These are phyloP conservation scores for Cladosporium sp. DNA, from an alignment of 2,329 filamentous ascomycete genomes.

Conservation along the genomic window DNA sequence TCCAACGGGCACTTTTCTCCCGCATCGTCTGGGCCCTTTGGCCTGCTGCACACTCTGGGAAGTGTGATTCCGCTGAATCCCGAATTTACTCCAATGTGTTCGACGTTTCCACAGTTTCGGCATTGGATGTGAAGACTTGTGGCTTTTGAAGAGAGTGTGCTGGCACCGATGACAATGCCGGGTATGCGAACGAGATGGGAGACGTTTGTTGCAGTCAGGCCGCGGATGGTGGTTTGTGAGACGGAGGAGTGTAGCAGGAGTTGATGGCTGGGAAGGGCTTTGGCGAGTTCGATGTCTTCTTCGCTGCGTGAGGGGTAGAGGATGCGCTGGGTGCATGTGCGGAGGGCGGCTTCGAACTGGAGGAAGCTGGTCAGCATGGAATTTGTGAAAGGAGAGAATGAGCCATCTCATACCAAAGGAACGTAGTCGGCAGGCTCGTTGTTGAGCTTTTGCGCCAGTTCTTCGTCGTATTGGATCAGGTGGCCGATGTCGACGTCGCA, in stretches of 20 bases:
- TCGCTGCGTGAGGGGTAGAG: slow-evolving; percentile 72
- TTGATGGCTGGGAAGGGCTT: slow-evolving; percentile 72
- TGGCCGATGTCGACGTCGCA: slow-evolving; percentile 96
- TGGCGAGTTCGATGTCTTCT: slow-evolving; percentile 50
- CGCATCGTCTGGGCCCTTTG: slow-evolving; percentile 42
- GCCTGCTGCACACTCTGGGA: slow-evolving; percentile 69
- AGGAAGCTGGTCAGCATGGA: slow-evolving; percentile 20
- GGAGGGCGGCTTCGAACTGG: slow-evolving; percentile 86
- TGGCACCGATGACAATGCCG: slow-evolving; percentile 95
- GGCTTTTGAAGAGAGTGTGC: slow-evolving; percentile 93
- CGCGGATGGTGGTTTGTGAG: slow-evolving; percentile 85
- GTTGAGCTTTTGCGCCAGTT: slow-evolving; percentile 81
- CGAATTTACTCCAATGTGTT: slow-evolving; percentile 67
- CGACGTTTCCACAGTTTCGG: slow-evolving; percentile 71
- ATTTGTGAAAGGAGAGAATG: neutral
- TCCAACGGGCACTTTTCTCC: slow-evolving; percentile 85
- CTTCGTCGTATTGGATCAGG: slow-evolving; percentile 92
- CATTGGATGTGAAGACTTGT: slow-evolving; percentile 83
- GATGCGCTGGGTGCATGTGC: slow-evolving; percentile 87
- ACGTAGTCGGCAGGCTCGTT: slow-evolving; percentile 91
- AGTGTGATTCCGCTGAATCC: slow-evolving; percentile 85
- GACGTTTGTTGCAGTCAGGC: slow-evolving; percentile 87
- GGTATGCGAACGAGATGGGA: slow-evolving; percentile 93
- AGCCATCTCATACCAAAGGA: slow-evolving; percentile 62
- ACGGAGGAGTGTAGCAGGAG: slow-evolving; percentile 90